These are phyloP conservation scores for Xylariaceae sp. DNA, from an alignment of 2,329 filamentous ascomycete species.

Conservation along the genomic window DNA sequence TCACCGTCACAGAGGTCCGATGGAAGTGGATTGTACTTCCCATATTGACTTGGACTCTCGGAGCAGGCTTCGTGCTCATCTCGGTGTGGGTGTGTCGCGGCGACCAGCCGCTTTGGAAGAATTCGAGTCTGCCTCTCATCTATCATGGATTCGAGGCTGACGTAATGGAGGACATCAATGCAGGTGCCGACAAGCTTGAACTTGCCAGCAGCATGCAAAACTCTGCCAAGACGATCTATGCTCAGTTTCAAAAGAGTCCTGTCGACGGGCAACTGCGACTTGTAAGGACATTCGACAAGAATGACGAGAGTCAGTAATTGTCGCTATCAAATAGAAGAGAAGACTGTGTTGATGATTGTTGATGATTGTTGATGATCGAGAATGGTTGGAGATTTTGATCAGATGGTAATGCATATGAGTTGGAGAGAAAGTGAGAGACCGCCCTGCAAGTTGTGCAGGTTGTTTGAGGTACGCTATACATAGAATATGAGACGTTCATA, in stretches of 20 bases:
- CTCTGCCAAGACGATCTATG: not conserved
- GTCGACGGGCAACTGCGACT: conserved; percentile 2
- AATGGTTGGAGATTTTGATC: too few species aligned
- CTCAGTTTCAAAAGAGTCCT: not conserved
- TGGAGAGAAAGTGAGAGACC: too few species aligned
- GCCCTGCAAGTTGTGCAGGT: too few species aligned
- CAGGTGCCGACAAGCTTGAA: not conserved
- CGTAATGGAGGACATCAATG: not conserved
- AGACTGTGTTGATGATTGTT: too few species aligned
- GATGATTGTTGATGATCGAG: too few species aligned
- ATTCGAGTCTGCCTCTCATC: conserved; percentile 6
- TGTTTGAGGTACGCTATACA: too few species aligned
- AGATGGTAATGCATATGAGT: too few species aligned
- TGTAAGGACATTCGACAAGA: not conserved
- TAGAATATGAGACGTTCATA: too few species aligned
- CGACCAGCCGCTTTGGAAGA: conserved; percentile 1
- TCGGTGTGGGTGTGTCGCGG: conserved; percentile 4
- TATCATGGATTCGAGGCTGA: conserved; percentile 4
- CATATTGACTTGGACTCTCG: not conserved
- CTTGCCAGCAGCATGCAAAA: conserved; percentile 6
- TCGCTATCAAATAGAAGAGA: too few species aligned
- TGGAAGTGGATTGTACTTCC: conserved; percentile 1
- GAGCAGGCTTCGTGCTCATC: not conserved
- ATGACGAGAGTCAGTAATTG: too few species aligned
- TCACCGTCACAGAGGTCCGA: conserved; percentile 1